A percentile compares a stretch with the other conserved stretches of the same genome.
These are phyloP conservation scores for Plasmodium falciparum DNA, from an alignment of 169 alveolate species.

Conservation along the genomic window DNA sequence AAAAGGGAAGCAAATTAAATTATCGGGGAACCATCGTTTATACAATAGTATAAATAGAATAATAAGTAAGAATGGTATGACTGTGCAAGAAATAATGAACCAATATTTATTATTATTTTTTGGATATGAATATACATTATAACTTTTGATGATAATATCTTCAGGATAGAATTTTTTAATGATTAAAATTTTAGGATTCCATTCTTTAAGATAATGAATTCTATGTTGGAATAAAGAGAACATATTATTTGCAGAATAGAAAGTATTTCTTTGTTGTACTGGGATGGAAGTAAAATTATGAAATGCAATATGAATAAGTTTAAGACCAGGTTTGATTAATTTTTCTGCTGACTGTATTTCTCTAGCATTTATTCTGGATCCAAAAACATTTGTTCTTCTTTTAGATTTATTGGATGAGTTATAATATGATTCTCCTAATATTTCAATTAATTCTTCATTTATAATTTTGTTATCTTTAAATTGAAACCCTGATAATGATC, in stretches of 20 bases:
- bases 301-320: conserved; percentile 56
- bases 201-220: conserved; percentile 25
- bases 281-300: conserved; percentile 45
- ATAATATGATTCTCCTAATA: conserved; percentile 48
- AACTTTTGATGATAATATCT: conserved; percentile 41
- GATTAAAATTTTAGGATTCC: conserved; percentile 55
- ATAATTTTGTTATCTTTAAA: conserved; percentile 28
- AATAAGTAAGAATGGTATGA: conserved; percentile 30
- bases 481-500: conserved; percentile 44
- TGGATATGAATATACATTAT: conserved; percentile 20
- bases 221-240: conserved; percentile 55
- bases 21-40: conserved; percentile 9
- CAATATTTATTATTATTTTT: conserved; percentile 9
- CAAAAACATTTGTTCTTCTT: conserved; percentile 44
- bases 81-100: conserved; percentile 41
- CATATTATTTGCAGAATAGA: conserved; percentile 56
- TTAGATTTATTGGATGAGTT: conserved; percentile 12
- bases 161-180: conserved; percentile 43
- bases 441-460: conserved; percentile 24
- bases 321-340: conserved; percentile 19
- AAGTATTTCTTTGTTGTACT: conserved; percentile 15
- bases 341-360: conserved; percentile 28
- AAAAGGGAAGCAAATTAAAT: background rate
- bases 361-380: conserved; percentile 41
- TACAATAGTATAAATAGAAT: conserved; percentile 4